A percentile compares a stretch with the other conserved stretches of the same genome.
phyloP scores from a whole-genome alignment of 106 monocot genomes.

The Allium cepa region DNA sequence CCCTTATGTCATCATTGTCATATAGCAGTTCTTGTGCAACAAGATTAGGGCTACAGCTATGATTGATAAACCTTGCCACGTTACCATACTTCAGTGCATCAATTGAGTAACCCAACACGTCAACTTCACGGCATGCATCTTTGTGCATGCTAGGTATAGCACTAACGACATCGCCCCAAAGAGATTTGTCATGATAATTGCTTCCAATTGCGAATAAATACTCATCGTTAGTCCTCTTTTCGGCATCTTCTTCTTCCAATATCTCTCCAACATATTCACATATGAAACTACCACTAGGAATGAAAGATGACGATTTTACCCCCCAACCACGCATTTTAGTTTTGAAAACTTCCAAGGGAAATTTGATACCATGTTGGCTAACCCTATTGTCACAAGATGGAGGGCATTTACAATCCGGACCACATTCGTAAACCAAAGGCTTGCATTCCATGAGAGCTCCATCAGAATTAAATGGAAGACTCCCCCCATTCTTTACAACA shows the following conservation, averaged over 20 bases:
- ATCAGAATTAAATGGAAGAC: constrained; percentile 55
- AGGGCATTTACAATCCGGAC: constrained; percentile 75
- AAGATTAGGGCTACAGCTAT: constrained; percentile 60
- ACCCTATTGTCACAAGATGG: constrained; percentile 70
- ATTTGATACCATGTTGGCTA: constrained; percentile 68
- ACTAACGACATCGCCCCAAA: constrained; percentile 56
- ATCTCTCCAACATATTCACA: constrained; percentile 75
- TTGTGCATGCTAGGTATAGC: constrained; percentile 34
- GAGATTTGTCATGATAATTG: constrained; percentile 36
- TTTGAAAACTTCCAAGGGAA: constrained; percentile 60
- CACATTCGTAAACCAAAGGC: constrained; percentile 74
- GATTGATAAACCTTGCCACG: constrained; percentile 60
- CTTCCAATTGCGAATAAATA: constrained; percentile 70
- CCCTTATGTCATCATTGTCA: constrained; percentile 59
- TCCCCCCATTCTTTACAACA: constrained; percentile 69
- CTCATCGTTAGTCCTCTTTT: constrained; percentile 49
- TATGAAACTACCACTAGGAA: constrained; percentile 69
- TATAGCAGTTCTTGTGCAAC: constrained; percentile 79
- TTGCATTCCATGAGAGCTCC: constrained; percentile 46
- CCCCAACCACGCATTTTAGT: constrained; percentile 76
- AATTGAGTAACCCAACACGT: constrained; percentile 21
- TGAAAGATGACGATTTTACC: constrained; percentile 37
- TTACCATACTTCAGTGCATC: constrained; percentile 50
- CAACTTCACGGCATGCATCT: neutral
- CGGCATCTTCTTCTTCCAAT: constrained; percentile 53